Conservation (phyloP, 805 yeast genomes). For the Saccharomycopsis microspora region DNA sequence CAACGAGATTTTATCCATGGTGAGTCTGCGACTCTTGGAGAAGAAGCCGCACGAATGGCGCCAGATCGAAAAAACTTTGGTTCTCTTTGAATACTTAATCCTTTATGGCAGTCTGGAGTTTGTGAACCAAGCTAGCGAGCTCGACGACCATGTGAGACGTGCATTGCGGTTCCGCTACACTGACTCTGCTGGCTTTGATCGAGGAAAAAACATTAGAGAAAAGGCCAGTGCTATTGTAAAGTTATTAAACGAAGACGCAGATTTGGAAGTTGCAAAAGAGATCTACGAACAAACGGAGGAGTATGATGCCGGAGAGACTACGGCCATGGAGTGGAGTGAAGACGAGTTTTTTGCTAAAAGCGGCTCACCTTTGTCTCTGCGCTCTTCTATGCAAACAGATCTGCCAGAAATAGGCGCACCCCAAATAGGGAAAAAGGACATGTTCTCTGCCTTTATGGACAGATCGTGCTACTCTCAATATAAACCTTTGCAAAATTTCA, state of each 20-base stretch:
- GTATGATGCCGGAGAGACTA: too few species aligned
- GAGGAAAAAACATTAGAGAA: slow-evolving; percentile 89
- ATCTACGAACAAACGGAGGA: not conserved
- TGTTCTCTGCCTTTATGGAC: too few species aligned
- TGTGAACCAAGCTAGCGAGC: slow-evolving; percentile 64
- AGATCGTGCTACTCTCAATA: too few species aligned
- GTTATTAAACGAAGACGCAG: slow-evolving; percentile 35
- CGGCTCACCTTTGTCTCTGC: too few species aligned
- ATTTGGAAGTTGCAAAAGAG: slow-evolving; percentile 2
- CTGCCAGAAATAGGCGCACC: too few species aligned
- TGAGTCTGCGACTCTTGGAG: slow-evolving; percentile 83
- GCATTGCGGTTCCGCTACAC: slow-evolving; percentile 84
- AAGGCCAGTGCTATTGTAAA: slow-evolving; percentile 66
- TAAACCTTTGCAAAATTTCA: too few species aligned
- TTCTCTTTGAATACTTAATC: slow-evolving; percentile 78
- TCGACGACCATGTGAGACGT: slow-evolving; percentile 31
- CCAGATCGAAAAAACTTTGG: slow-evolving; percentile 89
- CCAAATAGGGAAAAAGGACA: too few species aligned
- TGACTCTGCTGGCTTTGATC: slow-evolving; percentile 88
- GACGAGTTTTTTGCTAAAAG: too few species aligned
- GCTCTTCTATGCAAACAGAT: too few species aligned
- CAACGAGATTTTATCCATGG: slow-evolving; percentile 64
- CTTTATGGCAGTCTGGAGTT: slow-evolving; percentile 90
- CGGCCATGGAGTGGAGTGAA: too few species aligned
- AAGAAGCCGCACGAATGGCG: slow-evolving; percentile 95